These are phyloP conservation scores for Ulota crispa DNA, from an alignment of 225 moss, liverwort and hornwort species.

Conservation along the genomic window DNA sequence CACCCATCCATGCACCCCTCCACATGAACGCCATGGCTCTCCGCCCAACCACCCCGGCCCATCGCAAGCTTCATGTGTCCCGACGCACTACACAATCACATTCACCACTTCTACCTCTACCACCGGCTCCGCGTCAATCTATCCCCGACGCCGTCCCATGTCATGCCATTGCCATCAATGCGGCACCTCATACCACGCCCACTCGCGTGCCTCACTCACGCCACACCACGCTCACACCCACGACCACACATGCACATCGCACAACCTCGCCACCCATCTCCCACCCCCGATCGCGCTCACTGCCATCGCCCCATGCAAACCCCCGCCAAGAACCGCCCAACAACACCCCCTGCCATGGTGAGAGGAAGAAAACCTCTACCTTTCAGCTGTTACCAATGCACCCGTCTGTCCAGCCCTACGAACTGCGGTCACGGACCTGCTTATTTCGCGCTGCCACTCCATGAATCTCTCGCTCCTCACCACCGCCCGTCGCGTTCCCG, in stretches of 20 bases:
- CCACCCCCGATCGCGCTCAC: background rate
- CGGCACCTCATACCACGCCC: constrained; percentile 54
- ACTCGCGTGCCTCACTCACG: background rate
- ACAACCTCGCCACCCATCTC: background rate
- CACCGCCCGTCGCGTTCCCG: constrained; percentile 81
- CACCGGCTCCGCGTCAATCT: background rate
- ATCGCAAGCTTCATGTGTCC: background rate
- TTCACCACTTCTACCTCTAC: constrained; percentile 10
- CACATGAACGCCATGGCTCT: background rate
- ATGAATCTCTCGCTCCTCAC: constrained; percentile 88
- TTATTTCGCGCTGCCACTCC: constrained; percentile 98
- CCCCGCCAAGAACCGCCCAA: constrained; percentile 32
- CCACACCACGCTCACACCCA: background rate
- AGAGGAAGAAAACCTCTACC: constrained; percentile 52
- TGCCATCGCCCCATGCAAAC: constrained; percentile 14
- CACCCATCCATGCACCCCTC: constrained; percentile 15
- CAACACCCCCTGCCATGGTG: constrained; percentile 18
- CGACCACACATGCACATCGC: constrained; percentile 19
- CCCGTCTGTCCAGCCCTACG: constrained; percentile 54
- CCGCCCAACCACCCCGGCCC: background rate
- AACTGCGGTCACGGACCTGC: constrained; percentile 75
- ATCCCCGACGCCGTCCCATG: constrained; percentile 27
- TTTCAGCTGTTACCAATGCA: constrained; percentile 57
- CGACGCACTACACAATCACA: background rate
- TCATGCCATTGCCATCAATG: constrained; percentile 49